Evolutionary conservation across 2,329 filamentous ascomycete genomes (phyloP).

Genomic region (Talaromyces sp.): DNA sequence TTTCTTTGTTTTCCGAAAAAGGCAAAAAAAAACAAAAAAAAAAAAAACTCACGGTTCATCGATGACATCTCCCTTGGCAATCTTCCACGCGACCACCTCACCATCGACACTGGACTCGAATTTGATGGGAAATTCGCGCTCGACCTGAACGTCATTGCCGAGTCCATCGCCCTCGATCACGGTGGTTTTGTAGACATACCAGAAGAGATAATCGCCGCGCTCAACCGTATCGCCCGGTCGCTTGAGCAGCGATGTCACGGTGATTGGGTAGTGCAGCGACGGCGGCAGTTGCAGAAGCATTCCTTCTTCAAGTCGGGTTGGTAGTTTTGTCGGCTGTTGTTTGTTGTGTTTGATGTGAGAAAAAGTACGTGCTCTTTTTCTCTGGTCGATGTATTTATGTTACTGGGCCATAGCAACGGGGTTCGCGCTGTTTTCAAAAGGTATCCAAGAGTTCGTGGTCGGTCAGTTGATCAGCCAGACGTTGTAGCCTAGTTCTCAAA

Average conservation of each 20-base stretch:
- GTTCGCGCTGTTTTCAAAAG: neutral
- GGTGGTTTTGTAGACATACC: slow-evolving; percentile 78
- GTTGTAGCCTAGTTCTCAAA: neutral
- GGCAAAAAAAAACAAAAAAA: slow-evolving; percentile 9
- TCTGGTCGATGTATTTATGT: neutral
- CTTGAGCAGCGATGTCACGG: slow-evolving; percentile 78
- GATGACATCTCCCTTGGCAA: slow-evolving; percentile 46
- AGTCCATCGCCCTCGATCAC: slow-evolving; percentile 63
- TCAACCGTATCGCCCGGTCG: slow-evolving; percentile 66
- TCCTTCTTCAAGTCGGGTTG: slow-evolving; percentile 10
- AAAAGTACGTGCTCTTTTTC: neutral
- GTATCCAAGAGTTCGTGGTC: neutral
- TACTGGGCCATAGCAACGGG: neutral
- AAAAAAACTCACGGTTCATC: slow-evolving; percentile 32
- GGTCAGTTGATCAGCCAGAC: neutral
- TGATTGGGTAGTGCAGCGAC: slow-evolving; percentile 84
- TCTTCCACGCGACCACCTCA: slow-evolving; percentile 67
- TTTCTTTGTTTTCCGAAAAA: neutral
- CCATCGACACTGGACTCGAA: slow-evolving; percentile 85
- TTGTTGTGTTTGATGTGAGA: neutral
- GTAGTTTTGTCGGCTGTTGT: neutral
- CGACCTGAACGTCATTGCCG: slow-evolving; percentile 64
- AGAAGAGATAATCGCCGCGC: slow-evolving; percentile 71
- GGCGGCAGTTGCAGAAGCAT: slow-evolving; percentile 45
- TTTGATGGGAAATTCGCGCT: slow-evolving; percentile 66